Conservation (phyloP, 305 asterid genomes). For the Fraxinus ornus region DNA sequence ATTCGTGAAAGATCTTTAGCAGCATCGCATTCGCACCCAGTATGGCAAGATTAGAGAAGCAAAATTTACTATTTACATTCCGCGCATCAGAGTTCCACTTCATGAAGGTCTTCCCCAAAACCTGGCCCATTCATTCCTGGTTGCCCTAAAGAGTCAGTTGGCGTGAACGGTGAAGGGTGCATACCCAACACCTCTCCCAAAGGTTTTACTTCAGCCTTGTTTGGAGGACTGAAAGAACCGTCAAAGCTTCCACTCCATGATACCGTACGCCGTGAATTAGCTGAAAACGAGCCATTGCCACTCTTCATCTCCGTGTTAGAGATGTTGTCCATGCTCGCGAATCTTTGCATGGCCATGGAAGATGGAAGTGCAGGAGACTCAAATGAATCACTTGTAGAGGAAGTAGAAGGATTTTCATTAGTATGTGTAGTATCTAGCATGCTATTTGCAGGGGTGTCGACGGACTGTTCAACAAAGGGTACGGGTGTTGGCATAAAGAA, state of each 20-base stretch:
- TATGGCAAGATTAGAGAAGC: constrained; percentile 18
- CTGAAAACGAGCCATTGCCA: constrained; percentile 33
- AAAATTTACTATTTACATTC: constrained; percentile 46
- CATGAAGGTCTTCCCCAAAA: constrained; percentile 55
- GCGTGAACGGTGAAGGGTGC: constrained; percentile 35
- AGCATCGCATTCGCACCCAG: constrained; percentile 26
- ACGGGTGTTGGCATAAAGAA: constrained; percentile 76
- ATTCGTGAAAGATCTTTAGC: constrained; percentile 21
- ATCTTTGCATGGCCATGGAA: constrained; percentile 52
- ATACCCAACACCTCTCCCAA: constrained; percentile 56
- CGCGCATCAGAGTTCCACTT: constrained; percentile 65
- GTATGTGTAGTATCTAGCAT: constrained; percentile 30
- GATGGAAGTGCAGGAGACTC: constrained; percentile 42
- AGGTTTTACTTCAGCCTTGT: constrained; percentile 41
- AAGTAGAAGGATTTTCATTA: constrained; percentile 38
- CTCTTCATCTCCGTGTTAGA: constrained; percentile 33
- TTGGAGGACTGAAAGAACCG: constrained; percentile 37
- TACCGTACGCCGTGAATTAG: constrained; percentile 58
- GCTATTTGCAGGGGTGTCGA: constrained; percentile 28
- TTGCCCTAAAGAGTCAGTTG: constrained; percentile 31
- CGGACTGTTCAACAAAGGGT: constrained; percentile 44
- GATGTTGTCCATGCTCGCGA: constrained; percentile 68
- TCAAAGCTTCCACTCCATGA: constrained; percentile 81
- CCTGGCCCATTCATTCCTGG: constrained; percentile 43
- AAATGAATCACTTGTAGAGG: constrained; percentile 36